A percentile compares a stretch with the other conserved stretches of the same genome.
Evolutionary conservation across 495 filamentous ascomycete genomes (phyloP).

Genomic region (Trichoderma gamsii): DNA sequence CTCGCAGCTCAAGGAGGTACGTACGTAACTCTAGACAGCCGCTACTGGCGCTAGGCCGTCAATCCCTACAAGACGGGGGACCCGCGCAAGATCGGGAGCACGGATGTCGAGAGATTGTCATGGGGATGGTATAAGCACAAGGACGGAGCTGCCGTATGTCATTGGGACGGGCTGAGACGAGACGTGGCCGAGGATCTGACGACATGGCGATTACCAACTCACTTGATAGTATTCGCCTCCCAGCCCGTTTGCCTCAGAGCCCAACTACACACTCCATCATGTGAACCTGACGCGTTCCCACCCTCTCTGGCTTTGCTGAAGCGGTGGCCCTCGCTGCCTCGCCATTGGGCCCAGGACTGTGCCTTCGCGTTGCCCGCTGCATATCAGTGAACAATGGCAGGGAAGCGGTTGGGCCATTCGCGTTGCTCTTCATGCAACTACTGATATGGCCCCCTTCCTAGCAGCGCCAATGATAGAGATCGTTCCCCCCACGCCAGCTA

Average conservation of each 20-base stretch:
- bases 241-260: neutral
- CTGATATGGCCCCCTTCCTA: slow-evolving; percentile 8
- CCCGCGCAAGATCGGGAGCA: slow-evolving; percentile 13
- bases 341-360: neutral
- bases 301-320: neutral
- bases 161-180: neutral
- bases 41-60: neutral
- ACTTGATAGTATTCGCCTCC: neutral
- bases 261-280: slow-evolving; percentile 4
- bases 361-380: slow-evolving; percentile 6
- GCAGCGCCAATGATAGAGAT: slow-evolving; percentile 5
- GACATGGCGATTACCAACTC: neutral
- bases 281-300: neutral
- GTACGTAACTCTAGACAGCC: neutral
- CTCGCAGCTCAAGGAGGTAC: neutral
- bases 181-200: slow-evolving; percentile 2
- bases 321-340: neutral
- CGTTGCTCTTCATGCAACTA: neutral
- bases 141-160: neutral
- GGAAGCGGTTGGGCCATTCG: neutral
- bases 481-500: slow-evolving; percentile 13
- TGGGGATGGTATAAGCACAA: neutral
- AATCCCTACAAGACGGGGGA: neutral
- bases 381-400: neutral
- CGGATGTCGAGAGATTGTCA: slow-evolving; percentile 3